Evolutionary conservation across 1,139 yeast species (phyloP).

Genomic region (Geotrichum bryndzae): DNA sequence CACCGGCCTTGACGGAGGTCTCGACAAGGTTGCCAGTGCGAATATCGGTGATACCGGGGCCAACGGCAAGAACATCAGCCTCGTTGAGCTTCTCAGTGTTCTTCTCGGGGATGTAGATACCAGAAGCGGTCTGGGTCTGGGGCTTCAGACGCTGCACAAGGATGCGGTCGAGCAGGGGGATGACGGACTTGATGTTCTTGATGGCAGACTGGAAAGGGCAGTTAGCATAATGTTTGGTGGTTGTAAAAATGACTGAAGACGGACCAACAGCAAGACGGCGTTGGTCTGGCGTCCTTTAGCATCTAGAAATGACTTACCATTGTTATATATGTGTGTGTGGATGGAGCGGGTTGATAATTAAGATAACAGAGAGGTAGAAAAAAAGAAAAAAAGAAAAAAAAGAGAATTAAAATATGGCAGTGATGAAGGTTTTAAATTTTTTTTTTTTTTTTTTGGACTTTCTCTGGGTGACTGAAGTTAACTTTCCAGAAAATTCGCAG

Average conservation of each 20-base stretch:
- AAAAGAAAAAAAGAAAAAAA: not conserved
- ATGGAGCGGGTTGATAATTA: not conserved
- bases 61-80: conserved; percentile 41
- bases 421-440: not conserved
- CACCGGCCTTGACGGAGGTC: conserved; percentile 78
- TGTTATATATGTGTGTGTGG: not conserved
- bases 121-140: conserved; percentile 86
- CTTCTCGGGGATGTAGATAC: conserved; percentile 93
- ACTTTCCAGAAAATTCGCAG: not conserved
- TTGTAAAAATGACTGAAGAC: not conserved
- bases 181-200: conserved; percentile 80
- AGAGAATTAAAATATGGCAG: not conserved
- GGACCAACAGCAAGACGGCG: not conserved
- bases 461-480: not conserved
- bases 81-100: conserved; percentile 85
- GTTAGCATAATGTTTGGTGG: not conserved
- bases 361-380: not conserved
- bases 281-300: not conserved
- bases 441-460: not conserved
- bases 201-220: conserved; percentile 41
- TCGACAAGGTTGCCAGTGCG: conserved; percentile 57
- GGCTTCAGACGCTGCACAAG: conserved; percentile 93
- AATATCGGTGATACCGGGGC: conserved; percentile 51
- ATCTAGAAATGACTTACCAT: not conserved
- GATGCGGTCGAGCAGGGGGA: conserved; percentile 92